Evolutionary conservation across 192 early-diverging fungal genomes (phyloP).

Genomic region (Podila horticola): DNA sequence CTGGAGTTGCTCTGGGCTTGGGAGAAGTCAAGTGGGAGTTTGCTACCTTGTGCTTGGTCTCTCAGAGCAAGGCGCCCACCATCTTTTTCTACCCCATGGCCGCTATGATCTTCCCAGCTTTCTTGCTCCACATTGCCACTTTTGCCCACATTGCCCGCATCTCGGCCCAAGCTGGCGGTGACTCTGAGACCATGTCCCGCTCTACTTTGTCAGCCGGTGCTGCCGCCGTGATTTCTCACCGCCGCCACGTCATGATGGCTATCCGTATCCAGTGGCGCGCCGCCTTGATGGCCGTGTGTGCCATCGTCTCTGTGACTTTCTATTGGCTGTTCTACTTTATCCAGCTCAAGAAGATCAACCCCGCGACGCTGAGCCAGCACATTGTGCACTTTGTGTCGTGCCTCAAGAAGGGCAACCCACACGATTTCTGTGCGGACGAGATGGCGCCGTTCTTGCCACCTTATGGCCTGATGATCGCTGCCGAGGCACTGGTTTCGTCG

Average conservation of each 20-base stretch:
- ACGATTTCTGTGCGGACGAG: slow-evolving; percentile 47
- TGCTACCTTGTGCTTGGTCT: slow-evolving; percentile 60
- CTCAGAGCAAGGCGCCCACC: slow-evolving; percentile 42
- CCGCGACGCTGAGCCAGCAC: slow-evolving; percentile 1
- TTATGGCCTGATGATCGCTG: slow-evolving; percentile 56
- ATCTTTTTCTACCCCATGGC: slow-evolving; percentile 67
- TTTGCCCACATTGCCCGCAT: slow-evolving; percentile 61
- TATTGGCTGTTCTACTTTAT: slow-evolving; percentile 67
- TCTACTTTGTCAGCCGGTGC: slow-evolving; percentile 35
- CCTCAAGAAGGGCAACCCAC: slow-evolving; percentile 37
- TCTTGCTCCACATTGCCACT: slow-evolving; percentile 59
- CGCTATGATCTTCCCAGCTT: slow-evolving; percentile 55
- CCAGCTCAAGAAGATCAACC: slow-evolving; percentile 47
- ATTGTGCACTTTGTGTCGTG: slow-evolving; percentile 51
- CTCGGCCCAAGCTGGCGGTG: slow-evolving; percentile 32
- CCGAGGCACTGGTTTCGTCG: slow-evolving; percentile 55
- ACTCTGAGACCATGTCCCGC: slow-evolving; percentile 47
- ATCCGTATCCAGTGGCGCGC: slow-evolving; percentile 67
- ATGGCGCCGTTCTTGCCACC: slow-evolving; percentile 52
- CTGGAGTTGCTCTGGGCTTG: slow-evolving; percentile 47
- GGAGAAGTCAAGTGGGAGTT: slow-evolving; percentile 58
- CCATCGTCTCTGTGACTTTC: slow-evolving; percentile 55
- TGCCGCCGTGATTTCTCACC: slow-evolving; percentile 36
- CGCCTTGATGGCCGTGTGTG: slow-evolving; percentile 54
- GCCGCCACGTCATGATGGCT: slow-evolving; percentile 59